A percentile compares a stretch with the other conserved stretches of the same genome.
Conservation (phyloP, 148 eudicot genomes). For the Vaccinium darrowii region DNA sequence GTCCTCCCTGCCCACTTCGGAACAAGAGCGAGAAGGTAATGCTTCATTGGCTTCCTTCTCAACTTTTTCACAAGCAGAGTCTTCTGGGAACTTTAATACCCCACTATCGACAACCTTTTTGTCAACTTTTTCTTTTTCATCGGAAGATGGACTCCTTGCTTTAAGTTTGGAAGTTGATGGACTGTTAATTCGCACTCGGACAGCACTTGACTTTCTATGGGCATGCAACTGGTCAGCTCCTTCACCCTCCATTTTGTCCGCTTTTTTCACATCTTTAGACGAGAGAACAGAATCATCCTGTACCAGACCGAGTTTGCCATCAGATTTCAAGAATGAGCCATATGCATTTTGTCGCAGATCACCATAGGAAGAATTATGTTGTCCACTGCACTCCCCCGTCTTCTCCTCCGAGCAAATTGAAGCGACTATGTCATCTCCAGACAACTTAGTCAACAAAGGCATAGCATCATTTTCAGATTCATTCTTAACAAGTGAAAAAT, state of each 20-base stretch:
- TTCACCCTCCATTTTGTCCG: constrained; percentile 2
- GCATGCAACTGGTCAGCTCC: constrained; percentile 18
- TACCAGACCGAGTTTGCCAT: constrained; percentile 2
- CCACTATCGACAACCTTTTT: constrained; percentile 10
- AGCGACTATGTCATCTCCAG: constrained; percentile 19
- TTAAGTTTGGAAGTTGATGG: constrained; percentile 1
- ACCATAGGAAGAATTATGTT: background rate
- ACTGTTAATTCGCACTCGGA: background rate
- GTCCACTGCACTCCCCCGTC: constrained; percentile 11
- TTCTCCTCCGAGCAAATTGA: constrained; percentile 14
- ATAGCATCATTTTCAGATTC: constrained; percentile 4
- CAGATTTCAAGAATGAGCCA: background rate
- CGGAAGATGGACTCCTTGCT: background rate
- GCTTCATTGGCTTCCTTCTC: constrained; percentile 25
- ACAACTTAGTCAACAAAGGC: constrained; percentile 10
- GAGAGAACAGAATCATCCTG: constrained; percentile 18
- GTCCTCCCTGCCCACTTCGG: constrained; percentile 19
- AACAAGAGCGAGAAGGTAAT: constrained; percentile 26
- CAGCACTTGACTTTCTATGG: constrained; percentile 7
- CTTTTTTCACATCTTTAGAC: constrained; percentile 20
- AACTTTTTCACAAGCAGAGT: constrained; percentile 15
- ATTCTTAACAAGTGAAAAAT: background rate
- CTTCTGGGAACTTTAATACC: constrained; percentile 14
- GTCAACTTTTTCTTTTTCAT: constrained; percentile 7
- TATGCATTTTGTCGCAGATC: constrained; percentile 10